Evolutionary conservation across 1,284 basidiomycete genomes (phyloP).

Genomic region (Boletellus dicymbophilus): DNA sequence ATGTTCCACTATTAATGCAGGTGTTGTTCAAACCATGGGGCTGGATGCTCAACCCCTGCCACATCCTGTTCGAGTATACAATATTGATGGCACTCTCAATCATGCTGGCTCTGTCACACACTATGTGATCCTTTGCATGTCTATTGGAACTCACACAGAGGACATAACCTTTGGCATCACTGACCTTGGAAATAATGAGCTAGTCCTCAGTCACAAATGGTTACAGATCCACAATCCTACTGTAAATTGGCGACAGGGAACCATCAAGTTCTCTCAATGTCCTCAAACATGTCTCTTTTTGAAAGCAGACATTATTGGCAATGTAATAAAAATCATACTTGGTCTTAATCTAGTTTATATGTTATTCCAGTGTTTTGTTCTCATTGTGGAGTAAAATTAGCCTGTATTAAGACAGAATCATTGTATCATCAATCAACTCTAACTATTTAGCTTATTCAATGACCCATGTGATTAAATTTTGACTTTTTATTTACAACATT

Average conservation of each 20-base stretch:
- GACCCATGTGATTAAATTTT: too few relatives aligned
- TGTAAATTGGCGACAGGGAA: constrained; percentile 19
- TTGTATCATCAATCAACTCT: too few relatives aligned
- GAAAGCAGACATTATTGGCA: too few relatives aligned
- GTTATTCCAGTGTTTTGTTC: too few relatives aligned
- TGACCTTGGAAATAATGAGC: background rate
- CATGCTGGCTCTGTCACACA: constrained; percentile 12
- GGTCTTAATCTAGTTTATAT: too few relatives aligned
- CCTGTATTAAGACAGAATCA: too few relatives aligned
- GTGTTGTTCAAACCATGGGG: constrained; percentile 14
- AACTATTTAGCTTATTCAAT: too few relatives aligned
- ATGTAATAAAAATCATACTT: too few relatives aligned
- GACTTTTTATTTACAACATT: too few relatives aligned
- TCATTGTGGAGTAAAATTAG: too few relatives aligned
- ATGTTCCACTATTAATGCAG: constrained; percentile 19
- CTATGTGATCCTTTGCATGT: background rate
- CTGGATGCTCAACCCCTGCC: constrained; percentile 12
- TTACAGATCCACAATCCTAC: constrained; percentile 23
- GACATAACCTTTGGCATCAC: background rate
- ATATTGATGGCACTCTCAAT: constrained; percentile 21
- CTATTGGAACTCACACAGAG: background rate
- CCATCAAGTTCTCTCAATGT: constrained; percentile 12
- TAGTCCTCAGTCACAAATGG: constrained; percentile 21
- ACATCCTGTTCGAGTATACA: constrained; percentile 23
- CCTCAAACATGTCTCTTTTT: constrained; percentile 7